A percentile compares a stretch with the other conserved stretches of the same genome.
Conservation (phyloP, 768 basidiomycete genomes). For the Lactarius tabidus region DNA sequence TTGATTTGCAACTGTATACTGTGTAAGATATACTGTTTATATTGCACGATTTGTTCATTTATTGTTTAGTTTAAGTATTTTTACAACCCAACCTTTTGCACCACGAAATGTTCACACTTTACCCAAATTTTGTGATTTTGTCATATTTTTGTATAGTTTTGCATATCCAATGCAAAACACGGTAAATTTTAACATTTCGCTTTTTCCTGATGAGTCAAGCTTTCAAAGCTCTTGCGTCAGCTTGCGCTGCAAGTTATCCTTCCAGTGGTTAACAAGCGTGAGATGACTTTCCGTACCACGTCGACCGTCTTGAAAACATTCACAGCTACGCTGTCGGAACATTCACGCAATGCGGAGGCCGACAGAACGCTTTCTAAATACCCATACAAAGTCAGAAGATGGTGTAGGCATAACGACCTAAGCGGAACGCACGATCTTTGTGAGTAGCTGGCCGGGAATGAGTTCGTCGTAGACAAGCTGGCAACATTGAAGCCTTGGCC, state of each 20-base stretch:
- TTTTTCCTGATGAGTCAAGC: constrained; percentile 91
- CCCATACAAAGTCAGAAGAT: background rate
- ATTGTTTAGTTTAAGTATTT: no score
- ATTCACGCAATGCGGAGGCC: constrained; percentile 94
- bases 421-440: constrained; percentile 66
- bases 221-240: constrained; percentile 95
- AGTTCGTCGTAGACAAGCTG: constrained; percentile 96
- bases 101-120: no score
- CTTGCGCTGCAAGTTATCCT: constrained; percentile 92
- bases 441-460: constrained; percentile 86
- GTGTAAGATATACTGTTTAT: no score
- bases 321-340: constrained; percentile 93
- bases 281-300: constrained; percentile 97
- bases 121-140: no score
- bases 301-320: constrained; percentile 95
- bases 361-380: constrained; percentile 84
- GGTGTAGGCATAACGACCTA: background rate
- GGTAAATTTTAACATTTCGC: no score
- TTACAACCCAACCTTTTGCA: no score
- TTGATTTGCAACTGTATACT: no score
- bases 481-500: constrained; percentile 90
- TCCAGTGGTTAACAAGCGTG: constrained; percentile 88
- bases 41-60: no score
- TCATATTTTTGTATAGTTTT: no score
- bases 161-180: no score